Percentiles rank a stretch among this genome's conserved stretches.
Evolutionary conservation across 202 grass and related monocot species (phyloP).

Genomic region (Dendrocalamus latiflorus): DNA sequence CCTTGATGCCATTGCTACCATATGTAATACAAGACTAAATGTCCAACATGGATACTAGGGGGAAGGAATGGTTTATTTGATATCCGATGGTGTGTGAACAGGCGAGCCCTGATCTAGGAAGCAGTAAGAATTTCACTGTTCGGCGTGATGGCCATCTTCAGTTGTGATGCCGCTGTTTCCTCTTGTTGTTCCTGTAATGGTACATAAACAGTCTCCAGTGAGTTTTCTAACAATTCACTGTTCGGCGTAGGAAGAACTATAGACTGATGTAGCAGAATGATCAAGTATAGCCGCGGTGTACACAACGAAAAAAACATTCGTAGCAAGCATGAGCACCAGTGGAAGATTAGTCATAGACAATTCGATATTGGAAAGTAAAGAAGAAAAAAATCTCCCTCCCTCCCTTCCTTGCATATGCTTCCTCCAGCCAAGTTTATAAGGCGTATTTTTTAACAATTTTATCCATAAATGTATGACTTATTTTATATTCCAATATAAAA

Average conservation of each 20-base stretch:
- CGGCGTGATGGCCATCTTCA: background rate
- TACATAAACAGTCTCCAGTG: background rate
- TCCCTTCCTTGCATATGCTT: too few relatives aligned
- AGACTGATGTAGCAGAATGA: background rate
- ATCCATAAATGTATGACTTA: too few relatives aligned
- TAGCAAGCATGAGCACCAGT: background rate
- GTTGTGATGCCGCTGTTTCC: background rate
- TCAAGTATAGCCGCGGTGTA: background rate
- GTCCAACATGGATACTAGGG: background rate
- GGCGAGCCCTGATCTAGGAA: background rate
- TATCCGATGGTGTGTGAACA: background rate
- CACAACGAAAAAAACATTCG: background rate
- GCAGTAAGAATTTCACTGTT: slow-evolving; percentile 37
- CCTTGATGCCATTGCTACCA: background rate
- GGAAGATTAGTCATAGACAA: background rate
- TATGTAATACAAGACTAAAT: background rate
- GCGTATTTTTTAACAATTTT: too few relatives aligned
- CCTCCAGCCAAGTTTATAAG: too few relatives aligned
- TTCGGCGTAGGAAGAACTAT: background rate
- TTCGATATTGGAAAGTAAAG: background rate
- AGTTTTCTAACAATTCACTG: background rate
- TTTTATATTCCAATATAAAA: too few relatives aligned
- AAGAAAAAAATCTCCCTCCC: background rate
- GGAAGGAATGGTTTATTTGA: background rate
- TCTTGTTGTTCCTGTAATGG: slow-evolving; percentile 33